These are phyloP conservation scores for Strombidium stylifer DNA, from an alignment of 73 alveolate genomes.

Conservation along the genomic window DNA sequence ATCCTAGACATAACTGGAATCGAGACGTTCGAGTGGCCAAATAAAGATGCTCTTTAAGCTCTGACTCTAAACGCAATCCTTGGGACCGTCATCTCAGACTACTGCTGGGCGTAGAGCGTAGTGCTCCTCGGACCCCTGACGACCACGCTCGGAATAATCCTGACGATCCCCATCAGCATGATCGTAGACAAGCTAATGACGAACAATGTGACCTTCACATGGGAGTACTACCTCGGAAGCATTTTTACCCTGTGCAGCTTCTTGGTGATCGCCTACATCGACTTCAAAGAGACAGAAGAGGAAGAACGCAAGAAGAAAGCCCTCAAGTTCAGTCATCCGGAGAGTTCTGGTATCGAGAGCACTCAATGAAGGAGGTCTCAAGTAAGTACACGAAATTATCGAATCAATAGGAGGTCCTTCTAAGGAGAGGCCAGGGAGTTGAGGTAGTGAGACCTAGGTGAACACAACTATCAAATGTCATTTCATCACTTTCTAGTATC, in stretches of 20 bases:
- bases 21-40: slow-evolving; percentile 49
- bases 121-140: slow-evolving; percentile 33
- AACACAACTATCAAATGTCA: too few species aligned
- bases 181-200: slow-evolving; percentile 21
- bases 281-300: slow-evolving; percentile 1
- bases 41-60: slow-evolving; percentile 1
- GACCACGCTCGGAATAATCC: slow-evolving; percentile 47
- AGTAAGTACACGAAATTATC: too few species aligned
- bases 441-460: too few species aligned
- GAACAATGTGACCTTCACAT: neutral
- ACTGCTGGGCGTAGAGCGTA: slow-evolving; percentile 53
- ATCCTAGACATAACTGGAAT: slow-evolving; percentile 39
- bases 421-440: too few species aligned
- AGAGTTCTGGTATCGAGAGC: too few species aligned
- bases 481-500: too few species aligned
- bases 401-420: too few species aligned
- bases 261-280: neutral
- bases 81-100: slow-evolving; percentile 52
- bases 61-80: slow-evolving; percentile 38
- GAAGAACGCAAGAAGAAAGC: neutral
- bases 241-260: slow-evolving; percentile 11
- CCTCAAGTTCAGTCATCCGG: too few species aligned
- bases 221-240: slow-evolving; percentile 24
- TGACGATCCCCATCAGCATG: slow-evolving; percentile 57
- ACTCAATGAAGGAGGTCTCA: too few species aligned